Evolutionary conservation across 495 filamentous ascomycete genomes (phyloP).

Genomic region (Parachaetomium inaequale): DNA sequence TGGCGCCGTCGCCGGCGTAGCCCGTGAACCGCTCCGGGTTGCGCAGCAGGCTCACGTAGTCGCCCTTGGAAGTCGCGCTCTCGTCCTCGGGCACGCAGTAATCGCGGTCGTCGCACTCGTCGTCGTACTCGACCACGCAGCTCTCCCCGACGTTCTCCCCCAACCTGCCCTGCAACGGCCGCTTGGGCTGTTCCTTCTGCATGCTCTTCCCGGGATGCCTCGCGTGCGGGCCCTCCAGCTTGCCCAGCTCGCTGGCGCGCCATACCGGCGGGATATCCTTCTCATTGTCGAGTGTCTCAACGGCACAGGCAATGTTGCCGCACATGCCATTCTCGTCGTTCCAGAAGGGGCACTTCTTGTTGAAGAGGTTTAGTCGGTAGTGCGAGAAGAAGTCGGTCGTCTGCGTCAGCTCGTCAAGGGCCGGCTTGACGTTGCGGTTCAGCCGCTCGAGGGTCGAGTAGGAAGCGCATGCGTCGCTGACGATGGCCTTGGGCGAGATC

Average conservation of each 20-base stretch:
- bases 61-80: slow-evolving; percentile 77
- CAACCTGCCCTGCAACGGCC: slow-evolving; percentile 75
- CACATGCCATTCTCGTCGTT: slow-evolving; percentile 89
- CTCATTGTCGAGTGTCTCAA: slow-evolving; percentile 94
- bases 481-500: slow-evolving; percentile 55
- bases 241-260: slow-evolving; percentile 88
- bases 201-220: slow-evolving; percentile 74
- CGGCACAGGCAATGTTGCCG: slow-evolving; percentile 94
- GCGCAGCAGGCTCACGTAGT: slow-evolving; percentile 90
- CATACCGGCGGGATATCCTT: slow-evolving; percentile 88
- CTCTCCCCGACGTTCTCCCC: slow-evolving; percentile 88
- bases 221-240: slow-evolving; percentile 87
- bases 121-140: slow-evolving; percentile 95
- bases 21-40: slow-evolving; percentile 97
- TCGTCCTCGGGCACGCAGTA: slow-evolving; percentile 98
- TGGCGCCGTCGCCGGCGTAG: slow-evolving; percentile 75
- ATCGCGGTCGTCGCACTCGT: slow-evolving; percentile 95
- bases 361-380: slow-evolving; percentile 94
- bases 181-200: slow-evolving; percentile 63
- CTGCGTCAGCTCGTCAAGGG: slow-evolving; percentile 74
- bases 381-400: slow-evolving; percentile 96
- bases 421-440: slow-evolving; percentile 73
- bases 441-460: slow-evolving; percentile 83
- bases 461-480: slow-evolving; percentile 88
- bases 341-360: slow-evolving; percentile 96